Evolutionary conservation across 2,329 filamentous ascomycete genomes (phyloP), one percentile per base, ranked within the genome.

Genomic region (Epichloe amarillans): DNA sequence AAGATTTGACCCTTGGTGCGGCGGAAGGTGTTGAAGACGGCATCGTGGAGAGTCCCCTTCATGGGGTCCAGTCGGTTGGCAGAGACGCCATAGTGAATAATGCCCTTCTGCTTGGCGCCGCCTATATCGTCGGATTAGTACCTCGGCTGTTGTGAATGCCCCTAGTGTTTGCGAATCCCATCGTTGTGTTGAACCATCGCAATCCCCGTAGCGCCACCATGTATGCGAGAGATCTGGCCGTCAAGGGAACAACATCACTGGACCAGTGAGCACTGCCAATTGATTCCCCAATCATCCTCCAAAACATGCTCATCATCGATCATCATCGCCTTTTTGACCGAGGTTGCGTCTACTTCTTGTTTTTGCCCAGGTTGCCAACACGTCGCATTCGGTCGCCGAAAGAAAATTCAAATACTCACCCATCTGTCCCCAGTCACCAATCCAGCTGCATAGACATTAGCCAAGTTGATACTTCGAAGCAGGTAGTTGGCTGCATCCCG

Each of bases 11-110:
- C 70, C 68, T 82, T 83, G 72, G 85, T 86, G 64, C 93, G 83
- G 70, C 93, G 84, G 79, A 86, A 94, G 62, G 82, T 84, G 80
- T 98, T 98, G 84, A 97, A 97, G 75, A 97, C 72, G 64, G 90
- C 91, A 59, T 84, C 86, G 69, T 91, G 73, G 57, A 77, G 70
- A 54, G 84, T 75, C 62, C 87, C 88, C 57, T 88, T 88, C 59
- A 95, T 77, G 56, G 89, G 86, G 64, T 86, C 83, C 75, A 95
- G 91, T 67, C 86, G 84, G 79, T 98, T 97, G 59, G 85, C 72
- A 61, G 87, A 84, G 60, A 98, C 66, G 58, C 83, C 78, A 73
- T 94, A 97, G 63, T 72, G 71, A 64, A 81, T 66, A 61, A 84
- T 79, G 53, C 80, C 80, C 67, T 75, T 81, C 66, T 83, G 80